Evolutionary conservation across 257 asterid species (phyloP), one percentile per base, ranked within the genome.

Genomic region (Nicotiana benthamiana): DNA sequence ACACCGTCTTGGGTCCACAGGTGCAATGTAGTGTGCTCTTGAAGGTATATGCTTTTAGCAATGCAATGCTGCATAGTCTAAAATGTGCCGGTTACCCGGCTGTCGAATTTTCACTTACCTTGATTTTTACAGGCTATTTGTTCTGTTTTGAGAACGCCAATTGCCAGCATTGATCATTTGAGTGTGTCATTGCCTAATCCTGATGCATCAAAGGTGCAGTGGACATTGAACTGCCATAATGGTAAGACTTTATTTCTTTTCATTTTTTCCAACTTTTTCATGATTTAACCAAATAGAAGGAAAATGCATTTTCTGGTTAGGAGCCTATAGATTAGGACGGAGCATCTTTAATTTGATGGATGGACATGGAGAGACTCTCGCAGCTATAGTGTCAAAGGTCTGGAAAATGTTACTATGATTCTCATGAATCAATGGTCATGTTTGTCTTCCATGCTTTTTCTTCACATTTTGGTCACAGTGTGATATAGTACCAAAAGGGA

Each of bases 121-220:
- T 79, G 76, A 67, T 81, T 27, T 46, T 34, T 79, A 46, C 91
- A 95, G 97, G 98, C 97, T 72, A 83, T 92, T 81, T 93, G 98
- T 84, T 88, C 99, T 7, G 97, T 95, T 28, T 85, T 93, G n/a
- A 91, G 99, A 86, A 92, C 99, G 53, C 94, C 99, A 61, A 75
- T 95, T 74, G 91, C 93, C 22, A 90, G 90, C 82, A 92, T 93
- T 75, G 97, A 95, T 83, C 88, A 86, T 84, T 83, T 95, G 83
- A 87, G 83, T 43, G 88, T 89, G 77, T 80, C 83, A 17, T 82
- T 95, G 89, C 89, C 92, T 57, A 88, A 95, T 86, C 85, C 91
- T 74, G 95, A 90, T 87, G 93, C 98, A 81, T 89, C 98, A 6
- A 95, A 95, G 88, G 88, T 95, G 90, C 93, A 86, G 86, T 95